Percentiles rank a stretch among this genome's conserved stretches.
phyloP scores from a whole-genome alignment of 495 filamentous ascomycete genomes.

The Letharia lupina region DNA sequence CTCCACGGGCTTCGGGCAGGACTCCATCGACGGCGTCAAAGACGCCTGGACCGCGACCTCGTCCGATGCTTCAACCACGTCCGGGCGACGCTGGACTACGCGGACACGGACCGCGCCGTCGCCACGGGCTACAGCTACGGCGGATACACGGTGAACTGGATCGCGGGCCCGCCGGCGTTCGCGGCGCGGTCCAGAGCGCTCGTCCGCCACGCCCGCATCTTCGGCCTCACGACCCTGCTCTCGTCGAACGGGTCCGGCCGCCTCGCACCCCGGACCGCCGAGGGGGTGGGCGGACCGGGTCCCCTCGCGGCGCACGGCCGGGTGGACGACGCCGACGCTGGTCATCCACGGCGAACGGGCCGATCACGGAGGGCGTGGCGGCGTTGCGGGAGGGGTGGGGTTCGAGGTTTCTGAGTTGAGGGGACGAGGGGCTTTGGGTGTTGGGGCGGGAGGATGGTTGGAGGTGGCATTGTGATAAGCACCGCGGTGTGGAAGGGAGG shows the following conservation, averaged over 20 bases:
- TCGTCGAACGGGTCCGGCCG: background rate
- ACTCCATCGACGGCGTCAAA: background rate
- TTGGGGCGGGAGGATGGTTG: background rate
- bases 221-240: background rate
- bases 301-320: background rate
- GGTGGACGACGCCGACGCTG: background rate
- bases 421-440: background rate
- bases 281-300: too few relatives aligned
- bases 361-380: background rate
- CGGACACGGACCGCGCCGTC: background rate
- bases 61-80: background rate
- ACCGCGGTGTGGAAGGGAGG: background rate
- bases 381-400: background rate
- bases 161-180: background rate
- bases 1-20: background rate
- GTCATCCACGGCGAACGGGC: background rate
- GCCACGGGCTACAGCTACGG: background rate
- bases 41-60: background rate
- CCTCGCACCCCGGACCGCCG: background rate
- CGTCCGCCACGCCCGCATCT: background rate
- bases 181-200: background rate
- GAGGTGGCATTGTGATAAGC: background rate
- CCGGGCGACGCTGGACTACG: background rate
- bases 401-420: constrained; percentile 1
- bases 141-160: background rate